Percentiles rank a stretch among this genome's conserved stretches.
Evolutionary conservation across 2,329 filamentous ascomycete species (phyloP).

Genomic region (Blumeria graminis): DNA sequence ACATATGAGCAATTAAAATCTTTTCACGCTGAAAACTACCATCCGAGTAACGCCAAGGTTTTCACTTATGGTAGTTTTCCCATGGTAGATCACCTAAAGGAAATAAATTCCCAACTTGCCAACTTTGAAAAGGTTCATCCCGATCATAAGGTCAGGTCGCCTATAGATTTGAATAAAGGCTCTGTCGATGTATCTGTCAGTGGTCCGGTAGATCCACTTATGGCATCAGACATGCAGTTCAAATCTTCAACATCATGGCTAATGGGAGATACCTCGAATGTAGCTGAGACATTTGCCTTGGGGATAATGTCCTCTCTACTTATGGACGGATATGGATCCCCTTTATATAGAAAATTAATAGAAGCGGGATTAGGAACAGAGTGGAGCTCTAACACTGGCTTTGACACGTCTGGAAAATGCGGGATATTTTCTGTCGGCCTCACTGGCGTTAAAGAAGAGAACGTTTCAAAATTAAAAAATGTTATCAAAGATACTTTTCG

Average conservation of each 20-base stretch:
- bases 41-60: constrained; percentile 90
- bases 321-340: constrained; percentile 87
- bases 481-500: constrained; percentile 49
- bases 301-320: constrained; percentile 62
- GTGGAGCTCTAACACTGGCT: constrained; percentile 85
- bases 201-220: constrained; percentile 69
- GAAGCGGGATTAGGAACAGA: constrained; percentile 78
- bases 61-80: constrained; percentile 92
- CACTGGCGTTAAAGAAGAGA: constrained; percentile 63
- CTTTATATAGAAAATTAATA: constrained; percentile 69
- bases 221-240: constrained; percentile 64
- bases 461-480: constrained; percentile 53
- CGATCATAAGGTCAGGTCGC: constrained; percentile 51
- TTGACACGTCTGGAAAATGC: constrained; percentile 51
- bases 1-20: constrained; percentile 73
- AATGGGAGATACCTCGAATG: constrained; percentile 57
- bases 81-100: constrained; percentile 52
- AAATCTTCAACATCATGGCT: constrained; percentile 92
- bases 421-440: constrained; percentile 80
- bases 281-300: constrained; percentile 72
- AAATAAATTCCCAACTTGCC: constrained; percentile 51
- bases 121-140: constrained; percentile 46
- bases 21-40: constrained; percentile 84
- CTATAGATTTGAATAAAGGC: constrained; percentile 43
- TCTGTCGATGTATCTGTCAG: constrained; percentile 45